Evolutionary conservation across 805 yeast genomes (phyloP), one percentile per base, ranked within the genome.

Genomic region (Barnettozyma siamensis): DNA sequence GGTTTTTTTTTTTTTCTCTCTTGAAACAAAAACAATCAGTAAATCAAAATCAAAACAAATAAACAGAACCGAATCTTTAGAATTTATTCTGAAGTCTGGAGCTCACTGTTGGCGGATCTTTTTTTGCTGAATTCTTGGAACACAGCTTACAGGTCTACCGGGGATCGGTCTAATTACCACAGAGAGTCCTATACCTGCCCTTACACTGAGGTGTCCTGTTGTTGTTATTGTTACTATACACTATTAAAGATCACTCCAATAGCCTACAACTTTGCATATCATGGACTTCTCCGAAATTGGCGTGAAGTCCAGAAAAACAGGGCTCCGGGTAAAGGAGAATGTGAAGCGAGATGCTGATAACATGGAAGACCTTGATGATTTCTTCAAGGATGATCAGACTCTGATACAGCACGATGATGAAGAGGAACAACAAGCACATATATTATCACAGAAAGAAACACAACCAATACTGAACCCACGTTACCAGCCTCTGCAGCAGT

Each of bases 361-460:
- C 21, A 73, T 82, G 75, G 89, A 83, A 51, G 83, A 78, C 50
- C 55, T 83, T 13, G 80, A 78, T 48, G 88, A 80, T 42, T 83
- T 81, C 57, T 83, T 81, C 40, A 69, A 67, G 35, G 83, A 78
- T 38, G 78, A 73, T 16, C 66, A 60, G 20, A 59, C 58, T 5
- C 33, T 16, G 26, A 31, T 18, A 24, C 23, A 24, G 19, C 19
- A 20, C 15, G 17, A 16, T 27, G 26, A 21, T 1, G 34, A 29
- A 15, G 8, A 11, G 4, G 13, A 34, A 21, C 28, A 37, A 17
- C 27, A 27, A 29, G 9, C 24, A 9, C 24, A 21, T 7, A 21
- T 21, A 21, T 21, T 9, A 21, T 21, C 24, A 21, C 23, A 28
- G 19, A 29, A 8, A 26, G 13, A 26, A 26, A 26, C 19, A 31